Conservation (phyloP, 2,329 filamentous ascomycete genomes). For the Pseudocercospora fijiensis region DNA sequence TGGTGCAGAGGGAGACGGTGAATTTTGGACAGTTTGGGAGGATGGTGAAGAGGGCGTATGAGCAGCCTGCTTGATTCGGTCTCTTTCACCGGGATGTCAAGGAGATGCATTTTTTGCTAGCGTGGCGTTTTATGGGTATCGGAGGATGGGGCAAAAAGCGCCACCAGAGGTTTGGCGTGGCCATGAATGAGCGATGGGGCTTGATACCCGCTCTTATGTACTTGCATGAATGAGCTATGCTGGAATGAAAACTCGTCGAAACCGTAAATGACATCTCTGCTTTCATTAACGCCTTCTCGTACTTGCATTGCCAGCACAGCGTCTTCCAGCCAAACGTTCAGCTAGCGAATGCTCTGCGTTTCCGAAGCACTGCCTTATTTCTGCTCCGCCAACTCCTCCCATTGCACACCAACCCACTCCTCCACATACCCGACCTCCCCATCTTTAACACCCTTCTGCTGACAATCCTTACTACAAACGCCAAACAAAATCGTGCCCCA, state of each 20-base stretch:
- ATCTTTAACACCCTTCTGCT: constrained; percentile 55
- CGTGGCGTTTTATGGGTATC: constrained; percentile 16
- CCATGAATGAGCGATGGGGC: not conserved
- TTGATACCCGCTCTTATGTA: constrained; percentile 10
- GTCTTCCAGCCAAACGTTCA: not conserved
- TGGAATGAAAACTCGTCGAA: not conserved
- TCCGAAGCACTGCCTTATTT: not conserved
- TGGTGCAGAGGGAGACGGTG: constrained; percentile 92
- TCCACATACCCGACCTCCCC: constrained; percentile 77
- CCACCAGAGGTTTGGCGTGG: constrained; percentile 11
- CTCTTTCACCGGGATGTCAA: not conserved
- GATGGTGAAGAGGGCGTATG: constrained; percentile 80
- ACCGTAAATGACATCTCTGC: not conserved
- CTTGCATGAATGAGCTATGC: constrained; percentile 7
- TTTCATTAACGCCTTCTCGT: not conserved
- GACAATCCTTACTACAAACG: constrained; percentile 79
- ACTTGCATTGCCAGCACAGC: not conserved
- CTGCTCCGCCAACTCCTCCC: constrained; percentile 67
- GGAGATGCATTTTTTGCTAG: constrained; percentile 15
- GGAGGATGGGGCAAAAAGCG: constrained; percentile 9
- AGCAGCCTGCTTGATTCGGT: constrained; percentile 61
- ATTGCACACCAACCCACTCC: constrained; percentile 98
- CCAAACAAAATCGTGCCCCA: constrained; percentile 92
- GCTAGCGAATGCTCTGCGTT: not conserved
- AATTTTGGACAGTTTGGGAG: constrained; percentile 82